Base-by-base conservation (phyloP, 2,329 filamentous ascomycete genomes). In the Colletotrichum melonis region DNA sequence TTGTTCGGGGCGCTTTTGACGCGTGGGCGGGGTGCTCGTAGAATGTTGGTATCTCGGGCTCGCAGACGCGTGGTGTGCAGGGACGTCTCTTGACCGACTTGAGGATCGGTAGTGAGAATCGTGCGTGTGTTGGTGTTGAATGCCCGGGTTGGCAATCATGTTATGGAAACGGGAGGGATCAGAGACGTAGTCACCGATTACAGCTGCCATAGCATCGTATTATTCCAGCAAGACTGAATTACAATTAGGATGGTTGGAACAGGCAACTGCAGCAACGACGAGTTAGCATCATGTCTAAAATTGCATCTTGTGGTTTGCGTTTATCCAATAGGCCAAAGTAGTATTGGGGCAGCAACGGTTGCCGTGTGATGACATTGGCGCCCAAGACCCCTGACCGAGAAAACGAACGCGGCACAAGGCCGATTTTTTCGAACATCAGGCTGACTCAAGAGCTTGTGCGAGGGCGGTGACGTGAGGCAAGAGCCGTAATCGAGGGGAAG, bases 111-210 rank as follows among this genome's bases (percentile, higher is more conserved):
- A 82, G 73, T 81, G 81, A 71, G 82, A 81, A 77, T 88, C 84
- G 80, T 87, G 84, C 69, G 85, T 79, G 76, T 87, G 86, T 75
- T 85, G 85, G 75, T 84, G 85, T 75, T 82, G 82, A 75, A 86
- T 78, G 63, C 84, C 84, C 57, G 87, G 82, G 69, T 84, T 82
- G 72, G 85, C 83, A 86, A 94, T 93, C 88, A 92, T 93, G 85
- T 88, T 91, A 86, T 91, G 90, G 84, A 93, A 92, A 84, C 91
- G 89, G 78, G 90, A 88, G 78, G 92, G 88, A 84, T 94, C 92
- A 83, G 93, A 89, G 84, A 92, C 91, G 86, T 92, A 92, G 86
- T 96, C 94, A 82, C 89, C 89, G 78, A 92, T 88, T 83, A 92
- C 82, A 83, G 90, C 87, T 80, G 90, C 90, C 90, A 92, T 92